phyloP scores from a whole-genome alignment of 129 eudicot genomes.

The Smallanthus sonchifolius region DNA sequence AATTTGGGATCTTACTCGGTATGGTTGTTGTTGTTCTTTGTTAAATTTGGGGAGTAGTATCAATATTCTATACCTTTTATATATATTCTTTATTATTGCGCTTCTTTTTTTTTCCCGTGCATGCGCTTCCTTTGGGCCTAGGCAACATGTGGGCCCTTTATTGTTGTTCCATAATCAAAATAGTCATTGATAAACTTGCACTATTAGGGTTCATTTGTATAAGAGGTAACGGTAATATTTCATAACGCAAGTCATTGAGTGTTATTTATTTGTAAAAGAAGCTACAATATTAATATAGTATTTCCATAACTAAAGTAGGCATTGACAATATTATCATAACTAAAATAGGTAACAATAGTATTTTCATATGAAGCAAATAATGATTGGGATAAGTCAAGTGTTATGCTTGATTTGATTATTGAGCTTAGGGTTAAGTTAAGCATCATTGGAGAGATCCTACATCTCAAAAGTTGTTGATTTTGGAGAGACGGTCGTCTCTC shows the following conservation, averaged over 20 bases:
- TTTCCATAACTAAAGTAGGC: background rate
- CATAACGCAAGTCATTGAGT: background rate
- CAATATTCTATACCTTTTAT: background rate
- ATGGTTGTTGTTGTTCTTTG: too few relatives aligned
- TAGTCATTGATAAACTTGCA: background rate
- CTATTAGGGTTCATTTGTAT: background rate
- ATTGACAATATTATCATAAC: background rate
- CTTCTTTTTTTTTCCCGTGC: background rate
- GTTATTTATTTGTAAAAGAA: background rate
- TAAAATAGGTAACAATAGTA: background rate
- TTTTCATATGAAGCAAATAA: background rate
- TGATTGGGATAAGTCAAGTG: background rate
- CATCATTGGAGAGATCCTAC: slow-evolving; percentile 1
- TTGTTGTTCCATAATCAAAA: background rate
- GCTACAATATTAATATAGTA: background rate
- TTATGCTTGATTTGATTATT: background rate
- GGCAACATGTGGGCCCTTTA: background rate
- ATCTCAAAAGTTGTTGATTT: background rate
- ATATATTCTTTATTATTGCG: background rate
- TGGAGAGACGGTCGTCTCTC: background rate
- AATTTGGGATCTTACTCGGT: background rate
- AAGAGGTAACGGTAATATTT: background rate
- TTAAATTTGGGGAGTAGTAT: background rate
- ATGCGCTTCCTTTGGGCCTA: background rate
- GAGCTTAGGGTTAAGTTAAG: background rate